A percentile compares a stretch with the other conserved stretches of the same genome.
These are phyloP conservation scores for Dendrobium huoshanense DNA, from an alignment of 106 monocot genomes.

Conservation along the genomic window DNA sequence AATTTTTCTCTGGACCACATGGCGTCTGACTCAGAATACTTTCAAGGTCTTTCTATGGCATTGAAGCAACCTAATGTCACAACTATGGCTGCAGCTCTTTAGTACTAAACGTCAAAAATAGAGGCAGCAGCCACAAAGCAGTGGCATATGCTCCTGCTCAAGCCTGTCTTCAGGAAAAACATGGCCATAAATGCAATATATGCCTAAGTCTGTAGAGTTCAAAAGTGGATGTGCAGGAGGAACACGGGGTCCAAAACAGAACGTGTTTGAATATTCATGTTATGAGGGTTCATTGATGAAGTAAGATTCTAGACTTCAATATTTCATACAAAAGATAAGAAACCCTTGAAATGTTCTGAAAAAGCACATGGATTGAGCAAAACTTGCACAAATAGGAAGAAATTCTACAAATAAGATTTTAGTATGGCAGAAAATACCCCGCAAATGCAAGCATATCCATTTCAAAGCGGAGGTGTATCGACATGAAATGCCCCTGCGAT, in stretches of 20 bases:
- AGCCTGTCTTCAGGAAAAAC: background rate
- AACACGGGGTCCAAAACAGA: background rate
- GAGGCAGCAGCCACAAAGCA: no score
- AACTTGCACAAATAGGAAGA: background rate
- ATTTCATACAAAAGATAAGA: background rate
- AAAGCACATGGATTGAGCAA: background rate
- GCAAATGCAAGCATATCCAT: slow-evolving; percentile 99
- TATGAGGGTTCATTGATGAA: background rate
- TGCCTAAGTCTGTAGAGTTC: background rate
- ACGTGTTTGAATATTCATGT: background rate
- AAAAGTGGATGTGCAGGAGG: background rate
- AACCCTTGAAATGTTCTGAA: background rate
- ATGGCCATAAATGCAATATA: background rate
- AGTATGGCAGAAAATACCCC: slow-evolving; percentile 47
- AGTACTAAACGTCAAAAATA: background rate
- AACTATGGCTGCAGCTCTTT: background rate
- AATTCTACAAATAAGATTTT: slow-evolving; percentile 4
- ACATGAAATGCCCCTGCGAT: slow-evolving; percentile 81
- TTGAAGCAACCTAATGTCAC: background rate
- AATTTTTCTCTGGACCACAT: no score
- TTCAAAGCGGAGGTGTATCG: slow-evolving; percentile 98
- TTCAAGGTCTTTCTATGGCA: background rate
- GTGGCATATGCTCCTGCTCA: background rate
- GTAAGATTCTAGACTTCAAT: background rate
- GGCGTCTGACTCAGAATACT: background rate